Conservation (phyloP, 1,139 yeast species). For the Blastobotrys buckinghamii region DNA sequence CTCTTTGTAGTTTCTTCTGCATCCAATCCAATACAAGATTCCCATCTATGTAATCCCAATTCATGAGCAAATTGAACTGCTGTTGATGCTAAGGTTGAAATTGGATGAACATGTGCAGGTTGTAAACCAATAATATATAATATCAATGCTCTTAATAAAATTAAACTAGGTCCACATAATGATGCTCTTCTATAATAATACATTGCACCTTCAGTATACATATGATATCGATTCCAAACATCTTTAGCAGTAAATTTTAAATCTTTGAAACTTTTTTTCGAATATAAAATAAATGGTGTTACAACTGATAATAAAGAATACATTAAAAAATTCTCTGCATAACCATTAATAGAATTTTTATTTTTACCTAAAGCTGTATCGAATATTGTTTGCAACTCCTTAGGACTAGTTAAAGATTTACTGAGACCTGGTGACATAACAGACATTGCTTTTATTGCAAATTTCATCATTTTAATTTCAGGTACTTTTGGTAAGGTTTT, state of each 20-base stretch:
- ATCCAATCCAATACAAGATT: constrained; percentile 40
- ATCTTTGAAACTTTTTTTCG: constrained; percentile 3
- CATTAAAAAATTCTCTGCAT: constrained; percentile 22
- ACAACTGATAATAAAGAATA: constrained; percentile 20
- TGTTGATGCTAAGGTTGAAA: constrained; percentile 43
- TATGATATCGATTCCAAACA: constrained; percentile 8
- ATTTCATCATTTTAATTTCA: constrained; percentile 2
- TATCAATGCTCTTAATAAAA: constrained; percentile 20
- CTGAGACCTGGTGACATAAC: constrained; percentile 14
- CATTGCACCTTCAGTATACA: constrained; percentile 17
- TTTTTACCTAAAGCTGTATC: constrained; percentile 18
- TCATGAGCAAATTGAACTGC: constrained; percentile 59
- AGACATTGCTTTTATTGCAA: not conserved
- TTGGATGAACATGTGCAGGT: constrained; percentile 30
- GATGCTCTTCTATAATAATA: constrained; percentile 19
- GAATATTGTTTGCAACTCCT: constrained; percentile 20
- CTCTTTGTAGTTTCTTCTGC: constrained; percentile 38
- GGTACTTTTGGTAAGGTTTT: constrained; percentile 6
- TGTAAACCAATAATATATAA: constrained; percentile 20
- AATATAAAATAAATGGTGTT: constrained; percentile 13
- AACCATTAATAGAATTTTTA: constrained; percentile 18
- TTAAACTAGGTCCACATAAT: constrained; percentile 19
- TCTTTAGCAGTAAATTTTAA: constrained; percentile 14
- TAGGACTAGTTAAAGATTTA: constrained; percentile 10
- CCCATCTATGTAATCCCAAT: constrained; percentile 59